These are phyloP conservation scores for Metschnikowia proteae DNA, from an alignment of 805 yeast species.

Conservation along the genomic window DNA sequence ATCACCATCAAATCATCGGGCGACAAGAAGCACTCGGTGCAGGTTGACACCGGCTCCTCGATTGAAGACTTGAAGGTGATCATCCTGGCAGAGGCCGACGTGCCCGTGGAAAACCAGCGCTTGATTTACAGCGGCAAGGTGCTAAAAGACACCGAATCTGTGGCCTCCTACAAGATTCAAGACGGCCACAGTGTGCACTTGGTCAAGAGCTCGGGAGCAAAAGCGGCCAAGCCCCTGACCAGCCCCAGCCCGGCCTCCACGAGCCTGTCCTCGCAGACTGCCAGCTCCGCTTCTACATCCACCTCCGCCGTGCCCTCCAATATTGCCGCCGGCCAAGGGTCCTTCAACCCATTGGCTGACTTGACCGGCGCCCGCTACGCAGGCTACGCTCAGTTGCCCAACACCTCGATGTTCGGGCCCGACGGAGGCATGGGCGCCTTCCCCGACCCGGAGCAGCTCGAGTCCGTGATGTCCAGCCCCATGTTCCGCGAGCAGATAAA, in stretches of 20 bases:
- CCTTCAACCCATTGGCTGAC: conserved; percentile 87
- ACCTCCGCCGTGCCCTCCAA: conserved; percentile 58
- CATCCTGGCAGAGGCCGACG: conserved; percentile 56
- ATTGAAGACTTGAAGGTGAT: conserved; percentile 66
- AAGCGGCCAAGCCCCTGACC: conserved; percentile 21
- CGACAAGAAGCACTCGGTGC: conserved; percentile 72
- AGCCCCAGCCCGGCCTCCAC: conserved; percentile 16
- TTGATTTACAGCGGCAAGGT: conserved; percentile 93
- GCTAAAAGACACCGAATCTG: conserved; percentile 74
- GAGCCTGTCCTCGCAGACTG: background rate
- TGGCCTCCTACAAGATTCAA: conserved; percentile 75
- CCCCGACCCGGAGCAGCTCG: conserved; percentile 74
- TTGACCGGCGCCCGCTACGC: conserved; percentile 95
- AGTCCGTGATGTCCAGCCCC: conserved; percentile 76
- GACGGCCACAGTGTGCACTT: conserved; percentile 84
- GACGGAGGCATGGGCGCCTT: conserved; percentile 82
- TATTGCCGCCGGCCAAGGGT: conserved; percentile 82
- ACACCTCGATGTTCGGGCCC: conserved; percentile 86
- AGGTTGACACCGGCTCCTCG: conserved; percentile 50
- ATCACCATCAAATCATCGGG: conserved; percentile 53
- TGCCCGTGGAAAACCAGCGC: conserved; percentile 79
- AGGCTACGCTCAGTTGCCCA: conserved; percentile 84
- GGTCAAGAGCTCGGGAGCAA: conserved; percentile 60
- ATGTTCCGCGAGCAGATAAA: conserved; percentile 77
- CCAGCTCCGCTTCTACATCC: background rate